Evolutionary conservation across 768 basidiomycete species (phyloP), one percentile per base, ranked within the genome.

Genomic region (Mycena capillaripes): DNA sequence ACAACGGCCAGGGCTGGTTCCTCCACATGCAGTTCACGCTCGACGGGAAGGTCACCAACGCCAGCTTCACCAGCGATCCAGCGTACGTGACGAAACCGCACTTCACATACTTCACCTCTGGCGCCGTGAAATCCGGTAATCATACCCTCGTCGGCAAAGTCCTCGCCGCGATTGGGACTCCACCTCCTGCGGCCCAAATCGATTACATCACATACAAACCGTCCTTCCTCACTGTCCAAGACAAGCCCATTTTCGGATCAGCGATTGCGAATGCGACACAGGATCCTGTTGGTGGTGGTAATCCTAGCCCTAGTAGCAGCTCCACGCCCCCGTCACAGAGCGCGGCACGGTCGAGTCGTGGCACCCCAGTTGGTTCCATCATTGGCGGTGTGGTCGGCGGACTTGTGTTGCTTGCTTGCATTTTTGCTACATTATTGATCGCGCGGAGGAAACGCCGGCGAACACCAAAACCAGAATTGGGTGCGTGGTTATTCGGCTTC

Each of bases 171-270:
- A 34, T 38, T 16, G 67, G 67, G 1, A 61, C 8, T 14, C 67
- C 59, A 8, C 4, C 58, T 25, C 67, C 67, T 16, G 32, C 32
- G 4, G 67, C 67, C 5, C 46, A 69, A 46, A 60, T 69, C 32
- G 67, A 69, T 36, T 69, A 69, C 30, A 61, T 69, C 58, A 61
- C 59, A 8, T 69, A 69, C n/a, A 59, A 23, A 27, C 67, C 67
- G 17, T 34, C 58, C 21, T 69, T 69, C 50, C 42, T 57, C 32
- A 50, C 46, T 19, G 46, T 55, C 27, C 30, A 25, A 4, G 58
- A 69, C 17, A 69, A 69, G 29, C 67, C 67, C 2, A 25, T 8
- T 16, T 58, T 58, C n/a, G 57, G 36, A 23, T 38, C 57, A n/a
- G n/a, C n/a, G n/a, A n/a, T n/a, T n/a, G n/a, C n/a, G n/a, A n/a